These are phyloP conservation scores for Erigeron canadensis DNA, from an alignment of 129 eudicot genomes.

Conservation along the genomic window DNA sequence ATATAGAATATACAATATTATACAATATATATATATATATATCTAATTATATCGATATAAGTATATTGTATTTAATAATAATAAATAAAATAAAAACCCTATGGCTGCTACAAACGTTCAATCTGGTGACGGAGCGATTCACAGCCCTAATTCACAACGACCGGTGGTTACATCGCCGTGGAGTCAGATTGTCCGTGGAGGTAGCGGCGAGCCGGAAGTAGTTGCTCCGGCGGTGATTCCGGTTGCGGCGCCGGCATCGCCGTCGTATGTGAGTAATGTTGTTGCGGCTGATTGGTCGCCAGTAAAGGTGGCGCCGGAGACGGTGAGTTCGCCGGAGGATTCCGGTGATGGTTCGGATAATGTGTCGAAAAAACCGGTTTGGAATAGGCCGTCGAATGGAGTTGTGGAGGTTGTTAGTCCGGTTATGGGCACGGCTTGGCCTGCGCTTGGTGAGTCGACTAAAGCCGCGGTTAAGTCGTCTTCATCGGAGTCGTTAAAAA, in stretches of 20 bases:
- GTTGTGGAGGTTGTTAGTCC: conserved; percentile 47
- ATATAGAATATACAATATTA: too few species aligned
- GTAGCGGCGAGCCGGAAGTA: conserved; percentile 34
- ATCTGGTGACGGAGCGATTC: conserved; percentile 31
- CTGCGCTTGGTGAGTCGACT: conserved; percentile 76
- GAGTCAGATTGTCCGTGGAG: conserved; percentile 51
- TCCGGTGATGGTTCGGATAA: conserved; percentile 32
- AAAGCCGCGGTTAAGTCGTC: conserved; percentile 58
- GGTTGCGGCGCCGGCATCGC: conserved; percentile 33
- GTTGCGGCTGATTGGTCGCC: conserved; percentile 31
- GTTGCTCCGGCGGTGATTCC: conserved; percentile 28
- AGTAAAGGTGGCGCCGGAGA: conserved; percentile 28
- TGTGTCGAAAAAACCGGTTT: conserved; percentile 56
- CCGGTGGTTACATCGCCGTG: conserved; percentile 42
- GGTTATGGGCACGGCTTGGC: conserved; percentile 79
- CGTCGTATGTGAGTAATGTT: conserved; percentile 16
- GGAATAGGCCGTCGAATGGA: conserved; percentile 68
- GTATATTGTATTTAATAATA: not conserved
- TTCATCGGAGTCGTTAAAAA: conserved; percentile 51
- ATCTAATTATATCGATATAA: too few species aligned
- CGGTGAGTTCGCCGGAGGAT: conserved; percentile 28
- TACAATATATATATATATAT: too few species aligned
- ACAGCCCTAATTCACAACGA: conserved; percentile 27
- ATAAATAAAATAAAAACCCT: conserved; percentile 26
- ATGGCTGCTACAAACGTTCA: conserved; percentile 42